Base-by-base conservation (phyloP, 192 early-diverging fungal genomes). In the Chytriomyces hyalinus region DNA sequence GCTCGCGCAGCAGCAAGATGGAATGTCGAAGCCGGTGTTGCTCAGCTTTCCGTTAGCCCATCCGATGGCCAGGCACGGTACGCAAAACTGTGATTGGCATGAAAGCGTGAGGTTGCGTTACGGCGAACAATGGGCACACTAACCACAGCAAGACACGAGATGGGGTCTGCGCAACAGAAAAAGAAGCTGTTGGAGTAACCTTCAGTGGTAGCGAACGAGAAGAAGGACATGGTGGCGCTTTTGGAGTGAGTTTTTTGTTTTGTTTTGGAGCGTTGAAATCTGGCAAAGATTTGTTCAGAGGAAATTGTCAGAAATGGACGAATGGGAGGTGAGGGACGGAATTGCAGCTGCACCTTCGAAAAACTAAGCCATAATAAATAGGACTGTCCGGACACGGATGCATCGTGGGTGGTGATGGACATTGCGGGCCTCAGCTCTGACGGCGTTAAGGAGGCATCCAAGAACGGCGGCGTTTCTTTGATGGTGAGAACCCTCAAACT, bases 321-420 rank as follows among this genome's bases (percentile, higher is more conserved):
- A 36, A 36, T 36, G 36, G 36, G 36, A 36, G 36, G 36, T 36
- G 36, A 36, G 36, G 36, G 36, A 36, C 1, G 4, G 36, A 36
- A 36, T 36, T 36, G 36, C 36, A 36, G 36, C 36, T 36, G 4
- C 36, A 36, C 36, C 36, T 36, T 36, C 36, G 36, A 36, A 36
- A 36, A 36, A 36, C 36, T 36, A 4, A 36, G 36, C 24, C 2
- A 28, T 65, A 13, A 22, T 28, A 13, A 28, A 17, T 22, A 61
- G 43, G 75, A 76, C 75, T 67, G 64, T 53, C 65, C 50, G n/a
- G 46, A 70, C 15, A 68, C 76, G n/a, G 57, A 49, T 22, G 69
- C 20, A 5, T 24, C 24, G n/a, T 78, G 48, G 28, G 48, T 70
- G 6, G 67, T 78, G 51, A 8, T 78, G 66, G 76, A 78, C 57